Conservation (phyloP, 768 basidiomycete species). For the Pleurotus tuber-regium region DNA sequence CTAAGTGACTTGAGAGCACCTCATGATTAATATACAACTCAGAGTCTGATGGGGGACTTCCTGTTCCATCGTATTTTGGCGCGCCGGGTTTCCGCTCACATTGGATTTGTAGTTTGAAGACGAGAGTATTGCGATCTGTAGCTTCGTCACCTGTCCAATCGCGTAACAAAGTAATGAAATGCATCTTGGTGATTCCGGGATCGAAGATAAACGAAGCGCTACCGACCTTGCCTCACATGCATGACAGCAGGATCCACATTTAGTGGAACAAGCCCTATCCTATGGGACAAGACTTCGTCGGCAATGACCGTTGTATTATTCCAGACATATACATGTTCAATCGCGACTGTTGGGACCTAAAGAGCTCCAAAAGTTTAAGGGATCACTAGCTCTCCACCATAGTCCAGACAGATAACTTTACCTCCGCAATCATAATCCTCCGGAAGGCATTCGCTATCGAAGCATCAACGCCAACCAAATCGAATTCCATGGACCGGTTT, state of each 20-base stretch:
- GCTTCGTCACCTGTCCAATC: conserved; percentile 51
- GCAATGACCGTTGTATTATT: conserved; percentile 93
- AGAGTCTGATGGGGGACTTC: conserved; percentile 37
- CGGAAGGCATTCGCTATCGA: conserved; percentile 96
- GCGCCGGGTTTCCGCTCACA: conserved; percentile 64
- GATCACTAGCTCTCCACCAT: conserved; percentile 14
- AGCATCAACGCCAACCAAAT: conserved; percentile 93
- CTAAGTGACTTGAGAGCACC: conserved; percentile 62
- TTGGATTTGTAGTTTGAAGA: conserved; percentile 73
- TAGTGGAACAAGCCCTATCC: conserved; percentile 87
- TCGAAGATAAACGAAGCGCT: no score
- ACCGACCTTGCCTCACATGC: conserved; percentile 46
- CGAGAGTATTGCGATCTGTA: conserved; percentile 89
- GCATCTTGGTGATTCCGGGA: no score
- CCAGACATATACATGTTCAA: conserved; percentile 90
- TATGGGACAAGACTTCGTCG: conserved; percentile 90
- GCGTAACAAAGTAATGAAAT: background rate
- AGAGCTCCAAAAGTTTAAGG: background rate
- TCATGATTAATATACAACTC: conserved; percentile 74
- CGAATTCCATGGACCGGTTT: conserved; percentile 85
- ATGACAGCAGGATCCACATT: conserved; percentile 80
- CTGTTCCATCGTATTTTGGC: conserved; percentile 33
- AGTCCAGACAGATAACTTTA: conserved; percentile 28
- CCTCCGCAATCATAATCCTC: conserved; percentile 92
- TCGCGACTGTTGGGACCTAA: conserved; percentile 87